Conservation (phyloP, 139 green algal genomes). For the Coelastrella sp. region DNA sequence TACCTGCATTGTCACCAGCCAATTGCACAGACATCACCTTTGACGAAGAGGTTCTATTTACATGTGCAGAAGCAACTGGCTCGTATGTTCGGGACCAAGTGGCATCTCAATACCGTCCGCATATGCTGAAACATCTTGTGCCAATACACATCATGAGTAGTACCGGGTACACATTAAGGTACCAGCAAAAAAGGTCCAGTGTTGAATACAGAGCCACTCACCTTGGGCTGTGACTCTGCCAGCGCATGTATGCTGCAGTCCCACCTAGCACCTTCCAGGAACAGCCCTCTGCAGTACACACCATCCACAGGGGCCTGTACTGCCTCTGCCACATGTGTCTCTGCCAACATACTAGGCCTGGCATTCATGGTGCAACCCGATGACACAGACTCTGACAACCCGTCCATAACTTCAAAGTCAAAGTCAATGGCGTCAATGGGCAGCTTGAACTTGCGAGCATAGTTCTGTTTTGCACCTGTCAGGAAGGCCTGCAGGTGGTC, state of each 20-base stretch:
- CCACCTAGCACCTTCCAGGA: slow-evolving; percentile 83
- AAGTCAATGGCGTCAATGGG: slow-evolving; percentile 88
- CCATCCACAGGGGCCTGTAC: slow-evolving; percentile 72
- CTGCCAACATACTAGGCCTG: not conserved
- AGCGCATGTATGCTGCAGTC: slow-evolving; percentile 65
- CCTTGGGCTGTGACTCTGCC: slow-evolving; percentile 78
- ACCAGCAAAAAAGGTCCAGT: not conserved
- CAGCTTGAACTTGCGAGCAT: slow-evolving; percentile 78
- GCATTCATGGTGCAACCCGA: not conserved
- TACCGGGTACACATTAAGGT: not conserved
- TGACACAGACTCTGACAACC: slow-evolving; percentile 13
- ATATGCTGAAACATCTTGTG: not conserved
- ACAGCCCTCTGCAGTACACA: slow-evolving; percentile 80
- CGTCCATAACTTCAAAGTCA: slow-evolving; percentile 82
- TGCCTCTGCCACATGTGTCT: slow-evolving; percentile 20
- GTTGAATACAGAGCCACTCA: not conserved
- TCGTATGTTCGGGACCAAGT: not conserved
- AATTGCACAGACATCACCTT: not conserved
- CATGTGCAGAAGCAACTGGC: not conserved
- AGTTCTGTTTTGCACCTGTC: slow-evolving; percentile 89
- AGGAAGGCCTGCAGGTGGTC: slow-evolving; percentile 78
- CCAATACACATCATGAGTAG: not conserved
- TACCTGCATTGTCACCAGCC: slow-evolving; percentile 52
- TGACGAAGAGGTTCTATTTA: not conserved
- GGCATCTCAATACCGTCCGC: not conserved